phyloP scores from a whole-genome alignment of 1,284 basidiomycete species.

The Mycena sp. region DNA sequence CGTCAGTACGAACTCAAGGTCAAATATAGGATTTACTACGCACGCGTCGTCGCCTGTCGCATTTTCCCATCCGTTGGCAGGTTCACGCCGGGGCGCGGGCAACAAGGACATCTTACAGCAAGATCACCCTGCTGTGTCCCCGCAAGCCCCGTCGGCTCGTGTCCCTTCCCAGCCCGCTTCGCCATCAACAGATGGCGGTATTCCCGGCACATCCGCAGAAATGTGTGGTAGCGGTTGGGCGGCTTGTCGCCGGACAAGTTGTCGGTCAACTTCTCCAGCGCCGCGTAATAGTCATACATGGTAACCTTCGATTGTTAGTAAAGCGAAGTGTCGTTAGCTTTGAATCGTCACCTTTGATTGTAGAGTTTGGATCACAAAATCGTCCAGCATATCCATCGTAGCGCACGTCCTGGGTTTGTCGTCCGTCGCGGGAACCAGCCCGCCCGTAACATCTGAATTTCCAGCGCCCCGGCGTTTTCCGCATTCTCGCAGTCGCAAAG shows the following conservation, averaged over 20 bases:
- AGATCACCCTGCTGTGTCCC: neutral
- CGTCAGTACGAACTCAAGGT: no score
- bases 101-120: conserved; percentile 42
- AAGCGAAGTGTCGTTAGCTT: no score
- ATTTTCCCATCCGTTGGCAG: neutral
- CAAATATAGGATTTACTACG: no score
- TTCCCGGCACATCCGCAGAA: conserved; percentile 6
- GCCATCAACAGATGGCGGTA: conserved; percentile 24
- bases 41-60: neutral
- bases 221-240: conserved; percentile 12
- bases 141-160: neutral
- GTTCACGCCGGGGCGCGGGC: conserved; percentile 29
- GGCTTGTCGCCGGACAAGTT: neutral
- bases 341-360: no score
- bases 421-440: no score
- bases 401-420: no score
- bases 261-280: conserved; percentile 8
- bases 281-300: conserved; percentile 28
- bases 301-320: conserved; percentile 33
- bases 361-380: no score
- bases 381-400: no score
- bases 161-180: conserved; percentile 27
- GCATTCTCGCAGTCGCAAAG: no score
- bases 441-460: no score
- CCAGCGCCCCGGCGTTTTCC: no score